Percentiles rank a stretch among this genome's conserved stretches.
These are phyloP conservation scores for Psilocybe mexicana DNA, from an alignment of 1,284 basidiomycete species.

Conservation along the genomic window DNA sequence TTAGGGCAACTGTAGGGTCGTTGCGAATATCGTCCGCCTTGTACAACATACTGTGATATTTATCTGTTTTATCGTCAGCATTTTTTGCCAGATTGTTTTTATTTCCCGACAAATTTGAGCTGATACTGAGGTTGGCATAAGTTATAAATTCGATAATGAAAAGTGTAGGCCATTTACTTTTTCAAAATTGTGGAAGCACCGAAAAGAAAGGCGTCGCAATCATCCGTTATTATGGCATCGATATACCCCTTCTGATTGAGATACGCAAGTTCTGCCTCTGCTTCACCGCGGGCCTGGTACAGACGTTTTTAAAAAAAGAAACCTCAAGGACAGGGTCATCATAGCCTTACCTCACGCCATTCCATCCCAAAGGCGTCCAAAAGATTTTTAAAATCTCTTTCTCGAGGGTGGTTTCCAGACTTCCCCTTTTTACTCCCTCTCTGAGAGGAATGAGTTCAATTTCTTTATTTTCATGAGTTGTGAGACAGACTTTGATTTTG, in stretches of 20 bases:
- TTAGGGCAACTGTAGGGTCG: slow-evolving; percentile 39
- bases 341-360: slow-evolving; percentile 51
- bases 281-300: slow-evolving; percentile 18
- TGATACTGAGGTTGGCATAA: slow-evolving; percentile 36
- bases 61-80: slow-evolving; percentile 33
- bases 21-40: slow-evolving; percentile 20
- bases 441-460: slow-evolving; percentile 28
- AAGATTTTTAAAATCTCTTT: slow-evolving; percentile 41
- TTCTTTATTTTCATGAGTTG: not conserved
- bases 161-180: slow-evolving; percentile 12
- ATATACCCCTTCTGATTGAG: slow-evolving; percentile 20
- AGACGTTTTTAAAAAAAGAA: not conserved
- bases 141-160: not conserved
- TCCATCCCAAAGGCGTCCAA: slow-evolving; percentile 63
- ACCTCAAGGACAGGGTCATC: not conserved
- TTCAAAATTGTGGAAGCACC: slow-evolving; percentile 18
- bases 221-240: slow-evolving; percentile 22
- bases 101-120: slow-evolving; percentile 46
- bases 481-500: slow-evolving; percentile 37
- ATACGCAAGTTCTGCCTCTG: slow-evolving; percentile 22
- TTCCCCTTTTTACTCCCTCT: slow-evolving; percentile 50
- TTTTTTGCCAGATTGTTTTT: slow-evolving; percentile 38
- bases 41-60: slow-evolving; percentile 21
- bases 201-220: slow-evolving; percentile 24
- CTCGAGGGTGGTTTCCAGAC: slow-evolving; percentile 44